Conservation (phyloP, 2,329 filamentous ascomycete species). For the Fusarium goolgardi region DNA sequence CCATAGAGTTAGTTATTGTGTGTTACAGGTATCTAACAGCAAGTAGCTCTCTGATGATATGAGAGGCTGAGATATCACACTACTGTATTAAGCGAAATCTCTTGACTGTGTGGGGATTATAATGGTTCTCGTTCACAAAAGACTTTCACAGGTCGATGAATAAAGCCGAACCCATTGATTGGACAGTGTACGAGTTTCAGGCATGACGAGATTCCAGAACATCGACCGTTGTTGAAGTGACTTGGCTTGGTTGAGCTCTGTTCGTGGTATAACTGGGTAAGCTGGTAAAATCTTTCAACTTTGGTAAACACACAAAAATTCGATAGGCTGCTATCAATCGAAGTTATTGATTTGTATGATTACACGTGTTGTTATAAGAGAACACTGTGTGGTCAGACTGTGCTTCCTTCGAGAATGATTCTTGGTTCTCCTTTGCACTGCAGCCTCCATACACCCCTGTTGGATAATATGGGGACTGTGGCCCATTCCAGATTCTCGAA, state of each 20-base stretch:
- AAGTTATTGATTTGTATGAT: neutral
- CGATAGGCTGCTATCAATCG: neutral
- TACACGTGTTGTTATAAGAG: slow-evolving; percentile 2
- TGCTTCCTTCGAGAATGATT: slow-evolving; percentile 47
- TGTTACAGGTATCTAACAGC: neutral
- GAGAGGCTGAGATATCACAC: neutral
- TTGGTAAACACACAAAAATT: neutral
- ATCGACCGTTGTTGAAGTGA: neutral
- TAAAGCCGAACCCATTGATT: slow-evolving; percentile 14
- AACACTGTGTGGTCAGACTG: slow-evolving; percentile 32
- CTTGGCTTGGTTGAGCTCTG: neutral
- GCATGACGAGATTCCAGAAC: slow-evolving; percentile 6
- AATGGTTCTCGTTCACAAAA: slow-evolving; percentile 15
- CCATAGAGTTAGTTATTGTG: neutral
- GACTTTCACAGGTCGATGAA: slow-evolving; percentile 12
- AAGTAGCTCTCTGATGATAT: neutral
- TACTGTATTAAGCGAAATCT: neutral
- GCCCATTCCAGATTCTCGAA: slow-evolving; percentile 47
- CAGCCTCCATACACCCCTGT: slow-evolving; percentile 33
- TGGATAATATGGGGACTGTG: slow-evolving; percentile 33
- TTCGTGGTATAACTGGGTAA: no score
- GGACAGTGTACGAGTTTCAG: slow-evolving; percentile 6
- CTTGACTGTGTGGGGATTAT: slow-evolving; percentile 14
- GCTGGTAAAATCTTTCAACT: neutral
- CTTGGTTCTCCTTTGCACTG: slow-evolving; percentile 40